phyloP scores from a whole-genome alignment of 441 rosid genomes.

The Pelargonium myrrhifolium region DNA sequence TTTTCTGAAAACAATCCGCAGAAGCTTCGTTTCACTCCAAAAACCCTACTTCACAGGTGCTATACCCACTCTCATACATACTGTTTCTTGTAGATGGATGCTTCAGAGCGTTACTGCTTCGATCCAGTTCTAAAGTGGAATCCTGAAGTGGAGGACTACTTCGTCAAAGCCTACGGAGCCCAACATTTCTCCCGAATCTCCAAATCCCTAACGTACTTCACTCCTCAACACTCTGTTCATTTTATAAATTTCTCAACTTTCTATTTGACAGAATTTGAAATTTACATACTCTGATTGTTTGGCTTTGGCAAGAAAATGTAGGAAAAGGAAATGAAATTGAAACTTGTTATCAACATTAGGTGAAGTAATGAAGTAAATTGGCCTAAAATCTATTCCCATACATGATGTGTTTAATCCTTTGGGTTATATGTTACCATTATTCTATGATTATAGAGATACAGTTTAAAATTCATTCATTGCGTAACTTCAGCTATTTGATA shows the following conservation, averaged over 20 bases:
- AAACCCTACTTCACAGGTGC: conserved; percentile 23
- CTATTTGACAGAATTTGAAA: neutral
- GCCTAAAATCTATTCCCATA: too few species aligned
- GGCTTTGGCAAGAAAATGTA: conserved; percentile 1
- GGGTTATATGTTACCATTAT: too few species aligned
- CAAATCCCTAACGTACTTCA: conserved; percentile 61
- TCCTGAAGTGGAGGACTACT: conserved; percentile 73
- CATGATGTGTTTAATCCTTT: too few species aligned
- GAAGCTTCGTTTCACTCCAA: conserved; percentile 21
- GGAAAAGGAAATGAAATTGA: neutral
- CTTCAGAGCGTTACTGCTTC: conserved; percentile 65
- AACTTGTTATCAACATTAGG: neutral
- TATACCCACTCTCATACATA: neutral
- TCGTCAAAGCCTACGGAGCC: conserved; percentile 69
- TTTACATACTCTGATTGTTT: neutral
- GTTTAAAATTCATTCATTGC: too few species aligned
- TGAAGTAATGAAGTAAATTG: neutral
- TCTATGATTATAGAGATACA: too few species aligned
- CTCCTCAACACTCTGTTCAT: neutral
- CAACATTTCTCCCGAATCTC: conserved; percentile 73
- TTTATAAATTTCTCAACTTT: neutral
- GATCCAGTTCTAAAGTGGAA: conserved; percentile 71
- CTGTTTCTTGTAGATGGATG: conserved; percentile 42
- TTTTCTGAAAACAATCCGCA: conserved; percentile 31
- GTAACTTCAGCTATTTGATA: too few species aligned